A percentile compares a stretch with the other conserved stretches of the same genome.
Evolutionary conservation across 2,329 filamentous ascomycete genomes (phyloP).

Genomic region (Seiridium unicorne): DNA sequence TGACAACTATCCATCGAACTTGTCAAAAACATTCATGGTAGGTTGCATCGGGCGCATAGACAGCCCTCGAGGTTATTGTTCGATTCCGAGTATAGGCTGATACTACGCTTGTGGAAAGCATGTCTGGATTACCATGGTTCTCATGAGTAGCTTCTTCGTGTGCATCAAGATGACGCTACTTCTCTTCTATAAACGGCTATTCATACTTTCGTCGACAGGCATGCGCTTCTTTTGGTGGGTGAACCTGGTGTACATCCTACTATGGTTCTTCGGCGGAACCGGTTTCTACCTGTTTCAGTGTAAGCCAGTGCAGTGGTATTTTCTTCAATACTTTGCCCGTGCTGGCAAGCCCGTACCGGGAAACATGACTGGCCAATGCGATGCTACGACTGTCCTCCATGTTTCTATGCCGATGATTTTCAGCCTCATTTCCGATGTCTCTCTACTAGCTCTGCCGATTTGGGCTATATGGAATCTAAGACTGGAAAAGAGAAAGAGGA

Average conservation of each 20-base stretch:
- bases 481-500: conserved; percentile 19
- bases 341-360: conserved; percentile 15
- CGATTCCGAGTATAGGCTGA: neutral
- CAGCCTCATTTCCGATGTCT: conserved; percentile 20
- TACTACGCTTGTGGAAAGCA: conserved; percentile 13
- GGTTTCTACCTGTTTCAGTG: conserved; percentile 24
- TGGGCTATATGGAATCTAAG: conserved; percentile 19
- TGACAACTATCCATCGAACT: neutral
- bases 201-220: conserved; percentile 16
- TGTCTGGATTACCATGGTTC: conserved; percentile 24
- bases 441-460: conserved; percentile 18
- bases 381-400: conserved; percentile 20
- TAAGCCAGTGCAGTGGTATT: conserved; percentile 21
- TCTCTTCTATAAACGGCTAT: conserved; percentile 23
- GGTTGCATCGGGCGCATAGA: neutral
- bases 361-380: conserved; percentile 16
- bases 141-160: conserved; percentile 22
- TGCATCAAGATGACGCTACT: conserved; percentile 23
- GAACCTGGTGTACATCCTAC: conserved; percentile 20
- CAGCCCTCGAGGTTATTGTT: no score
- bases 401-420: conserved; percentile 21
- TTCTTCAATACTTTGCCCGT: conserved; percentile 17
- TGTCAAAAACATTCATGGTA: neutral
- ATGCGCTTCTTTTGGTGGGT: conserved; percentile 22
- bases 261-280: conserved; percentile 23